Conservation (phyloP, 2,329 filamentous ascomycete species). For the Pseudocercospora fuligena region DNA sequence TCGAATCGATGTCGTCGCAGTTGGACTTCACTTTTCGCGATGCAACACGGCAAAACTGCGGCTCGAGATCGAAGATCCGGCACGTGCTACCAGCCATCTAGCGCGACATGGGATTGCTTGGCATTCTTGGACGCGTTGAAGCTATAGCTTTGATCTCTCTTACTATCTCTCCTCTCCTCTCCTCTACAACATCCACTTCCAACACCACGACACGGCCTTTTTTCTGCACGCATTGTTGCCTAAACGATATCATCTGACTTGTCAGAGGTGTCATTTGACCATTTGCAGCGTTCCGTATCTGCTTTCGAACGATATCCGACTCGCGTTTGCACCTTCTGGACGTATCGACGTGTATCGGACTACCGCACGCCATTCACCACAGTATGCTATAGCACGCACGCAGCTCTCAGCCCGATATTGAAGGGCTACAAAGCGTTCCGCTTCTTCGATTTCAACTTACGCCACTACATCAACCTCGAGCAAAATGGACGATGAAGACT, state of each 20-base stretch:
- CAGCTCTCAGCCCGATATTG: slow-evolving; percentile 32
- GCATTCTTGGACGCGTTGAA: background rate
- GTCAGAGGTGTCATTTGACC: background rate
- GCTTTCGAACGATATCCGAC: slow-evolving; percentile 9
- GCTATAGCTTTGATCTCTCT: background rate
- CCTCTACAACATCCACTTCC: background rate
- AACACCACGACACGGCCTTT: background rate
- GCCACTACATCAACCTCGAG: slow-evolving; percentile 31
- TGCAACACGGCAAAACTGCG: background rate
- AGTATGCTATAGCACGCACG: slow-evolving; percentile 38
- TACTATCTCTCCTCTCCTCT: background rate
- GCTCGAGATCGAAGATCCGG: background rate
- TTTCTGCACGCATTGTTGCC: background rate
- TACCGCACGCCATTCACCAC: slow-evolving; percentile 14
- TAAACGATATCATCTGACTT: background rate
- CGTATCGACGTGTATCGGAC: background rate
- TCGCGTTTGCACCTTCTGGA: slow-evolving; percentile 3
- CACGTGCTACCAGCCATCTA: background rate
- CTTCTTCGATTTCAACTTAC: slow-evolving; percentile 22
- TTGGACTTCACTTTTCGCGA: slow-evolving; percentile 5
- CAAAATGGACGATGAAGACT: slow-evolving; percentile 37
- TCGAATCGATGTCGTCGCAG: background rate
- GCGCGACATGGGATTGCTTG: slow-evolving; percentile 1
- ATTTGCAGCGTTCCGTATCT: background rate
- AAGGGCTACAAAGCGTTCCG: slow-evolving; percentile 25